phyloP scores from a whole-genome alignment of 306 rosid genomes.

The Cucumis cinereus region DNA sequence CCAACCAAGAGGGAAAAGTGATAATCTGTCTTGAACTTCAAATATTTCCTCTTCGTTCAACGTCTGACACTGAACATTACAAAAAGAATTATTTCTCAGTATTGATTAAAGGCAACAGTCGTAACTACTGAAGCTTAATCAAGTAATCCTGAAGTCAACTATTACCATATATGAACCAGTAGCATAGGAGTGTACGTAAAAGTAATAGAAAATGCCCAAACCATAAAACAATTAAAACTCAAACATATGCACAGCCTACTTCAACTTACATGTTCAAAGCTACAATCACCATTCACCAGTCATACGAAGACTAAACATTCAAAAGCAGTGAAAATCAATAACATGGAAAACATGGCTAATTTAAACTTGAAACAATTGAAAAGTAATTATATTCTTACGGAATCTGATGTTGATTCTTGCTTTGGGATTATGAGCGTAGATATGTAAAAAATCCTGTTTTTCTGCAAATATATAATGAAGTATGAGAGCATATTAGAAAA shows the following conservation, averaged over 20 bases:
- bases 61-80: conserved; percentile 67
- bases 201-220: background rate
- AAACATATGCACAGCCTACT: background rate
- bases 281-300: background rate
- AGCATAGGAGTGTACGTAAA: background rate
- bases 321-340: background rate
- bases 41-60: conserved; percentile 97
- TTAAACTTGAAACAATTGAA: conserved; percentile 2
- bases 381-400: conserved; percentile 41
- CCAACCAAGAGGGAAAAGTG: conserved; percentile 97
- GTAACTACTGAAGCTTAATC: background rate
- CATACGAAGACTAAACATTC: conserved; percentile 2
- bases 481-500: conserved; percentile 6
- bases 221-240: background rate
- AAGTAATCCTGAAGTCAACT: background rate
- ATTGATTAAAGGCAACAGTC: conserved; percentile 8
- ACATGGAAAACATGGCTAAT: background rate
- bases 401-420: conserved; percentile 96
- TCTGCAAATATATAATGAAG: conserved; percentile 45
- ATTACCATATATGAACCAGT: background rate
- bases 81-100: background rate
- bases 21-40: conserved; percentile 91
- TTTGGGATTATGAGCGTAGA: conserved; percentile 89
- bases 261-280: background rate
- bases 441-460: conserved; percentile 87